Conservation (phyloP, 2,329 filamentous ascomycete species). For the Coniochaeta sp. region DNA sequence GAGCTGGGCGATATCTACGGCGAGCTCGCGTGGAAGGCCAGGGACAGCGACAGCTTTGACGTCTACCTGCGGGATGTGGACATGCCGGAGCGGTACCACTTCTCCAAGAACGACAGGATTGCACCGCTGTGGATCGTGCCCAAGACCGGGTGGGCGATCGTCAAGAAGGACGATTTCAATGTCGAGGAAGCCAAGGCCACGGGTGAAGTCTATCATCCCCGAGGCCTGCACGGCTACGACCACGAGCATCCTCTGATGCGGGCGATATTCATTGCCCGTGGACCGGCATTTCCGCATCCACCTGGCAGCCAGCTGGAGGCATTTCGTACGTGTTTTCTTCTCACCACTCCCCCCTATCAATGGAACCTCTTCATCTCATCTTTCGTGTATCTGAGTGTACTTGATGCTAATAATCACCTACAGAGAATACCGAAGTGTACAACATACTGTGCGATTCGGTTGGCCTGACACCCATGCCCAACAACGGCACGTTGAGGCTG, state of each 20-base stretch:
- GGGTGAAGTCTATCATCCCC: conserved; percentile 65
- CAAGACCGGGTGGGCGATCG: conserved; percentile 87
- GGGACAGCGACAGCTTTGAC: conserved; percentile 63
- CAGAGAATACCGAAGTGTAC: conserved; percentile 92
- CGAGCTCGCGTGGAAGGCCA: conserved; percentile 46
- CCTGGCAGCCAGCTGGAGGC: conserved; percentile 70
- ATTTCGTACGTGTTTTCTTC: conserved; percentile 64
- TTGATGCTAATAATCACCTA: too few species aligned
- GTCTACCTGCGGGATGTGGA: conserved; percentile 79
- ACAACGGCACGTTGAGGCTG: conserved; percentile 79
- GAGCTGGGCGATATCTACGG: conserved; percentile 64
- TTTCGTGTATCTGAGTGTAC: too few species aligned
- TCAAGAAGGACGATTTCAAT: conserved; percentile 71
- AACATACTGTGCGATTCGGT: conserved; percentile 90
- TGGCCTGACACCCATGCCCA: conserved; percentile 62
- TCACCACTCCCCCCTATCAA: background rate
- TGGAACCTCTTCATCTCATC: too few species aligned
- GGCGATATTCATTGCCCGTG: conserved; percentile 86
- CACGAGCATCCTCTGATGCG: conserved; percentile 92
- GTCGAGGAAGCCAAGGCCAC: conserved; percentile 58
- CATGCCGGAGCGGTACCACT: conserved; percentile 93
- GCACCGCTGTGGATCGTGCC: conserved; percentile 93
- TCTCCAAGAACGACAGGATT: conserved; percentile 79
- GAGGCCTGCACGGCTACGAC: conserved; percentile 89
- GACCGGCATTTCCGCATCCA: conserved; percentile 82